A percentile compares a stretch with the other conserved stretches of the same genome.
phyloP scores from a whole-genome alignment of 176 grass and related monocot genomes.

The Leersia perrieri region DNA sequence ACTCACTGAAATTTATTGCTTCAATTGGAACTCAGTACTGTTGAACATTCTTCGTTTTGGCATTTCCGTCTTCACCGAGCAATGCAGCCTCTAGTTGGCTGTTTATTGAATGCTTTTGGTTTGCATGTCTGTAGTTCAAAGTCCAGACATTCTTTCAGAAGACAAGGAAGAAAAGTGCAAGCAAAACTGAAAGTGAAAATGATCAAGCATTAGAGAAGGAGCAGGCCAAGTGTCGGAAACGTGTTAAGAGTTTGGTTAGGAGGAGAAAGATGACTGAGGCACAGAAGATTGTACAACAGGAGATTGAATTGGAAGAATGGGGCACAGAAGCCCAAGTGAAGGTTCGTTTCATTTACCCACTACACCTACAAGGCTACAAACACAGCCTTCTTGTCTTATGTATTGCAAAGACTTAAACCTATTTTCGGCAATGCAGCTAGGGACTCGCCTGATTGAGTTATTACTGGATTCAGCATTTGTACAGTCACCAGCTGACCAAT shows the following conservation, averaged over 20 bases:
- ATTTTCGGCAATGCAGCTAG: constrained; percentile 61
- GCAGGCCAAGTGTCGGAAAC: constrained; percentile 57
- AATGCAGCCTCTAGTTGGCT: constrained; percentile 1
- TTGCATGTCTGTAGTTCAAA: constrained; percentile 60
- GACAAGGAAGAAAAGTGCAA: constrained; percentile 53
- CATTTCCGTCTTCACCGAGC: not conserved
- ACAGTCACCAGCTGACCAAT: constrained; percentile 58
- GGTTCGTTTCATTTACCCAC: constrained; percentile 37
- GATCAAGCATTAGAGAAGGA: constrained; percentile 50
- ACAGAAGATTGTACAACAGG: constrained; percentile 72
- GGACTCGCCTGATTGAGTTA: constrained; percentile 76
- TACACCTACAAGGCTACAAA: constrained; percentile 25
- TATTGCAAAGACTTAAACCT: constrained; percentile 14
- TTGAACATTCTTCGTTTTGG: not conserved
- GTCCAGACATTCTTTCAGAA: constrained; percentile 79
- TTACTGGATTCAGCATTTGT: constrained; percentile 90
- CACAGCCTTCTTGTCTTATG: not conserved
- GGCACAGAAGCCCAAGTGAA: constrained; percentile 80
- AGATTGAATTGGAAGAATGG: constrained; percentile 84
- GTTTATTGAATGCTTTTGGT: not conserved
- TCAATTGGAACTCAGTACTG: not conserved
- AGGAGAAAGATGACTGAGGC: constrained; percentile 64
- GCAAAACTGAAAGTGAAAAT: constrained; percentile 49
- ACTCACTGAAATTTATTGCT: not conserved
- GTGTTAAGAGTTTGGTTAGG: constrained; percentile 59